Evolutionary conservation across 2,329 filamentous ascomycete genomes (phyloP).

Genomic region (Blumeria graminis): DNA sequence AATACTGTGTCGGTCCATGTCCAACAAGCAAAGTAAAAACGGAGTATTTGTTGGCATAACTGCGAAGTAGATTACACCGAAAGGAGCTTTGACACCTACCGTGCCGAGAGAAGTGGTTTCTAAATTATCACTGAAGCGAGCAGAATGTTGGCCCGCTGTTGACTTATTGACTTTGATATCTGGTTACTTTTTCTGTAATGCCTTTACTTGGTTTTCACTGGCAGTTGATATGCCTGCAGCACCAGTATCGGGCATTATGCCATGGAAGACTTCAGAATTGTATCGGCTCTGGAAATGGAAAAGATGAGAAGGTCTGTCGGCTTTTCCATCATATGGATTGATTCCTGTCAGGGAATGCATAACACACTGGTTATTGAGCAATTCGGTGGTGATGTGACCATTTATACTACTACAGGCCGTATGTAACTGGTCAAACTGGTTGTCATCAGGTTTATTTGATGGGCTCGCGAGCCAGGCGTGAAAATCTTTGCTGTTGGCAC

Average conservation of each 20-base stretch:
- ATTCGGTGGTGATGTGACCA: background rate
- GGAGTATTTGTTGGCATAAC: background rate
- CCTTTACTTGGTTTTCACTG: background rate
- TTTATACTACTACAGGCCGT: background rate
- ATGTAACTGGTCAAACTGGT: constrained; percentile 4
- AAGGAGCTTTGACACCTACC: background rate
- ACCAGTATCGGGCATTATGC: background rate
- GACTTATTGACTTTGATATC: background rate
- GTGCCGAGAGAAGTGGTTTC: background rate
- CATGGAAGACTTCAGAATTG: background rate
- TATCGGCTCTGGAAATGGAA: background rate
- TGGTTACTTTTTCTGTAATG: background rate
- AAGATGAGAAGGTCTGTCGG: background rate
- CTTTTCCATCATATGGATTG: background rate
- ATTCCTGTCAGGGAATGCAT: background rate
- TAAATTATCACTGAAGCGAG: background rate
- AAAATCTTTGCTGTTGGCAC: background rate
- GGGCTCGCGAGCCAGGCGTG: background rate
- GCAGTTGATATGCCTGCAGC: background rate
- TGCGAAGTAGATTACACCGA: background rate
- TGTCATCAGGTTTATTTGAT: background rate
- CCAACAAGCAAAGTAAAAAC: background rate
- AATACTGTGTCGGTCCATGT: background rate
- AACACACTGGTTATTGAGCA: background rate
- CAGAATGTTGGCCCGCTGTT: background rate